Conservation (phyloP, 1,284 basidiomycete species). For the Taiwanofungus camphoratus region DNA sequence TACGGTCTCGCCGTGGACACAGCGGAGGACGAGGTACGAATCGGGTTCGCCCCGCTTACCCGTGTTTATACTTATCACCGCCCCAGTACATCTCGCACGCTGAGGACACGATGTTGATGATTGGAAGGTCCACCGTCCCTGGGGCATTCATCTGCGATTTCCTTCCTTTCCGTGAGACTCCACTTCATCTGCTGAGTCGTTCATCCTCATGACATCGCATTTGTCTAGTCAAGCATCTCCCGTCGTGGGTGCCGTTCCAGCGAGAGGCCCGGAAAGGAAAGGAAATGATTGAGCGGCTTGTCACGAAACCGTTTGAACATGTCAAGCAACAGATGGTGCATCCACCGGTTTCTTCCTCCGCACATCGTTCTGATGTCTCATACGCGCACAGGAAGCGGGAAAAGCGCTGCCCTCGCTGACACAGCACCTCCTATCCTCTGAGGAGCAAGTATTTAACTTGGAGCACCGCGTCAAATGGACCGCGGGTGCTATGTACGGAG, state of each 20-base stretch:
- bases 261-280: constrained; percentile 19
- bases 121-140: constrained; percentile 19
- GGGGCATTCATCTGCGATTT: constrained; percentile 27
- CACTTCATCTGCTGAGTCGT: no score
- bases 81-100: constrained; percentile 13
- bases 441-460: background rate
- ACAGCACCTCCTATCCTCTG: background rate
- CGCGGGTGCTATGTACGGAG: background rate
- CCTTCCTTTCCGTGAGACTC: constrained; percentile 21
- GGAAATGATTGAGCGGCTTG: constrained; percentile 16
- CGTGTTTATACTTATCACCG: no score
- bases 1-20: constrained; percentile 28
- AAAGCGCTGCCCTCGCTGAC: background rate
- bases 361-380: no score
- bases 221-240: constrained; percentile 27
- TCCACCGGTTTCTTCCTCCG: no score
- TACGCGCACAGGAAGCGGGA: background rate
- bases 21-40: constrained; percentile 22
- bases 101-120: constrained; percentile 19
- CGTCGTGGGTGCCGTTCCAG: constrained; percentile 34
- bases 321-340: constrained; percentile 26
- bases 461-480: background rate
- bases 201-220: background rate
- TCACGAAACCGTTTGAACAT: constrained; percentile 23
- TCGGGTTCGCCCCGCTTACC: no score